A percentile compares a stretch with the other conserved stretches of the same genome.
These are phyloP conservation scores for Linderina pennispora DNA, from an alignment of 192 early-diverging fungal species.

Conservation along the genomic window DNA sequence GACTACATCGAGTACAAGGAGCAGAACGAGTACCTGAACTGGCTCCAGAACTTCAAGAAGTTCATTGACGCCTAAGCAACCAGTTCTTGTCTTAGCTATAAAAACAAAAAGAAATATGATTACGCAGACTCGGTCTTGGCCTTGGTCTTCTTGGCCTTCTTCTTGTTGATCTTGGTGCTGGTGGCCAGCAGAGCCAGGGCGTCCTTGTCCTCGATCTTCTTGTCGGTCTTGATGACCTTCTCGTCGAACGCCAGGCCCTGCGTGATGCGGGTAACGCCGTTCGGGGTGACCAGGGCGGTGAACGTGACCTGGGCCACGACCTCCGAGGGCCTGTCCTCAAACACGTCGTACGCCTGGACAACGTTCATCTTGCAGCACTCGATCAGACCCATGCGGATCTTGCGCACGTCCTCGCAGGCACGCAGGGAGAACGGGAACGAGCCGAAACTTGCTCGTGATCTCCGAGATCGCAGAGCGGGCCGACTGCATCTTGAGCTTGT, in stretches of 20 bases:
- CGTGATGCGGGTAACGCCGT: conserved; percentile 82
- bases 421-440: conserved; percentile 85
- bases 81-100: neutral
- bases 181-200: conserved; percentile 67
- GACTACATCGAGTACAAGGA: conserved; percentile 93
- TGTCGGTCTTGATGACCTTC: conserved; percentile 75
- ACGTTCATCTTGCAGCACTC: conserved; percentile 82
- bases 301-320: conserved; percentile 86
- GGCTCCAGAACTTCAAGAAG: conserved; percentile 74
- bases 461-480: conserved; percentile 68
- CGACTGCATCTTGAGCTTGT: conserved; percentile 84
- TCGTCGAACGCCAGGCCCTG: conserved; percentile 62
- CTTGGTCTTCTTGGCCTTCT: conserved; percentile 32
- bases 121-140: neutral
- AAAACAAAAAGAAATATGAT: conserved; percentile 4
- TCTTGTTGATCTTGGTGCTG: conserved; percentile 39
- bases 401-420: conserved; percentile 83
- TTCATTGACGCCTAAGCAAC: conserved; percentile 58
- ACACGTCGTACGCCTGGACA: conserved; percentile 75
- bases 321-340: conserved; percentile 74
- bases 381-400: conserved; percentile 84
- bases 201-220: conserved; percentile 76
- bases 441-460: conserved; percentile 72
- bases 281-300: conserved; percentile 86
- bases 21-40: conserved; percentile 86